A percentile compares a stretch with the other conserved stretches of the same genome.
phyloP scores from a whole-genome alignment of 1,284 basidiomycete species.

The Hypsizygus ulmarius region DNA sequence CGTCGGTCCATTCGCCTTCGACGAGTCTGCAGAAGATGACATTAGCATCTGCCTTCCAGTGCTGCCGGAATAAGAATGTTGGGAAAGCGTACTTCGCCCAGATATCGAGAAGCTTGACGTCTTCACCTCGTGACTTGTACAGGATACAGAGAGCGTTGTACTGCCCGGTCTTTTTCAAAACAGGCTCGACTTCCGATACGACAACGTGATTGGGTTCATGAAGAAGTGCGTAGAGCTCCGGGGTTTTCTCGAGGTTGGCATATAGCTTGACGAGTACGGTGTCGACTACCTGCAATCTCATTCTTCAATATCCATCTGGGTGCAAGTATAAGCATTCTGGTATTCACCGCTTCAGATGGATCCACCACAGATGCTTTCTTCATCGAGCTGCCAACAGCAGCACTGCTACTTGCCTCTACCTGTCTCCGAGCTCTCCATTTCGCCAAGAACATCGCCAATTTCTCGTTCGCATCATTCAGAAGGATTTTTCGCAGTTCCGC shows the following conservation, averaged over 20 bases:
- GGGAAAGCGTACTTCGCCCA: constrained; percentile 64
- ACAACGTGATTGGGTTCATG: constrained; percentile 58
- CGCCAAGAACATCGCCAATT: constrained; percentile 63
- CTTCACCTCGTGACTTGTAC: constrained; percentile 56
- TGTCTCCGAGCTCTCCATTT: constrained; percentile 38
- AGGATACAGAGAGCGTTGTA: constrained; percentile 67
- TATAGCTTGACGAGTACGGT: constrained; percentile 79
- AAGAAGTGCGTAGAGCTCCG: constrained; percentile 64
- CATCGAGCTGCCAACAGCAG: constrained; percentile 14
- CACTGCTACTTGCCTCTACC: constrained; percentile 24
- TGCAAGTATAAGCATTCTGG: background rate
- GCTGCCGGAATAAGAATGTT: background rate
- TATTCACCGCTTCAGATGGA: constrained; percentile 21
- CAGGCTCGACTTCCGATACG: constrained; percentile 62
- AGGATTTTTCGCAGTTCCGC: constrained; percentile 64
- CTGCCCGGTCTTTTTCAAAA: constrained; percentile 50
- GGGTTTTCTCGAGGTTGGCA: constrained; percentile 57
- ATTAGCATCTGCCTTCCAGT: background rate
- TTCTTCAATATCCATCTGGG: background rate
- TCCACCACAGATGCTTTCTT: constrained; percentile 9
- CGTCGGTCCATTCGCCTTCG: constrained; percentile 68
- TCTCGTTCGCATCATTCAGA: constrained; percentile 58
- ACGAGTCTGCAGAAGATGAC: constrained; percentile 51
- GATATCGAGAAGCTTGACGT: constrained; percentile 60
- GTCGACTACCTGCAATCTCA: constrained; percentile 62